Conservation (phyloP, 83 land plant species). For the Larix sibirica region DNA sequence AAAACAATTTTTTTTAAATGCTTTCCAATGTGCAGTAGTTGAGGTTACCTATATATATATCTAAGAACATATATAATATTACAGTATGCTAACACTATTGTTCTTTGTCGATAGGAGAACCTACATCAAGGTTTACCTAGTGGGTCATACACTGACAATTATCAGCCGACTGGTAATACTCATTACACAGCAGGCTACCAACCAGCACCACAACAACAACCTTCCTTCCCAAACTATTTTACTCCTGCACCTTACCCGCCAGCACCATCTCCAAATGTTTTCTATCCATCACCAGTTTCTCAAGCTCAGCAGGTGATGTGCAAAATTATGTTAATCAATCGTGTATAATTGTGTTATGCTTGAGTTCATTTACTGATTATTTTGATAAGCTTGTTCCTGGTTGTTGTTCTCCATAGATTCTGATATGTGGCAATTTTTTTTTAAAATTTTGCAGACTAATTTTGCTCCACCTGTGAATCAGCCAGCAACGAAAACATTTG, state of each 20-base stretch:
- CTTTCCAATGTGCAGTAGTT: too few species aligned
- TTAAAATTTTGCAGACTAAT: slow-evolving; percentile 33
- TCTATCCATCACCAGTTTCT: slow-evolving; percentile 42
- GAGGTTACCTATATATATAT: background rate
- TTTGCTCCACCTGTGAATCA: slow-evolving; percentile 45
- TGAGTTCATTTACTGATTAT: too few species aligned
- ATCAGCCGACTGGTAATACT: slow-evolving; percentile 25
- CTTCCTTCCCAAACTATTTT: slow-evolving; percentile 19
- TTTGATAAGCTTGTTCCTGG: background rate
- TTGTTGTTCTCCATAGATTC: too few species aligned
- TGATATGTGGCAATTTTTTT: background rate
- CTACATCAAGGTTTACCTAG: slow-evolving; percentile 19
- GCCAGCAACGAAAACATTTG: slow-evolving; percentile 56
- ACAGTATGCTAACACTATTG: background rate
- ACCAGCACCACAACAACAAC: slow-evolving; percentile 22
- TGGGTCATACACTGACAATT: slow-evolving; percentile 30
- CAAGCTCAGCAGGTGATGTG: slow-evolving; percentile 26
- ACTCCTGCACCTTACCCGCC: slow-evolving; percentile 32
- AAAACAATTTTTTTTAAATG: background rate
- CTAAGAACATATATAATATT: background rate
- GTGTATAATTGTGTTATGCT: too few species aligned
- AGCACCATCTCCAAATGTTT: slow-evolving; percentile 33
- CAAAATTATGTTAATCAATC: too few species aligned
- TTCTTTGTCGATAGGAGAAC: slow-evolving; percentile 7
- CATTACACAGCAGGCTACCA: slow-evolving; percentile 39